phyloP scores from a whole-genome alignment of 2,329 filamentous ascomycete species.

The Aspergillus novoparasiticus region DNA sequence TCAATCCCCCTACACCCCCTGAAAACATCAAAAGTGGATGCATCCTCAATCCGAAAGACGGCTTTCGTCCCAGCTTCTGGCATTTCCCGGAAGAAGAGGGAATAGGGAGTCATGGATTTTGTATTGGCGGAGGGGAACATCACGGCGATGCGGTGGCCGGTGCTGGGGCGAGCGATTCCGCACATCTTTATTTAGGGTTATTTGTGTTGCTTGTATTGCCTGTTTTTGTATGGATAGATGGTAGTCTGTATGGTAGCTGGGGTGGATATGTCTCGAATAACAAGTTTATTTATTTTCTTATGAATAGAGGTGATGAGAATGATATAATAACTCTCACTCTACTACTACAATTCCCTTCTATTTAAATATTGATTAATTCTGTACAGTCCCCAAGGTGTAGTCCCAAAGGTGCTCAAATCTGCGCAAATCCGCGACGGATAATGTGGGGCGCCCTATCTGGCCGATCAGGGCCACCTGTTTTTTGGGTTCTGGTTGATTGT shows the following conservation, averaged over 20 bases:
- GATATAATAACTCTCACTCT: background rate
- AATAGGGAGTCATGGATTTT: constrained; percentile 27
- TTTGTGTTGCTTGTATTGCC: too few species aligned
- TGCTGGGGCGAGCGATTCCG: constrained; percentile 52
- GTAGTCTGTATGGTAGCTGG: background rate
- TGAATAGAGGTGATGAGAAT: too few species aligned
- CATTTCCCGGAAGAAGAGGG: constrained; percentile 33
- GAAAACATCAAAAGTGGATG: constrained; percentile 23
- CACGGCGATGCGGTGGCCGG: constrained; percentile 38
- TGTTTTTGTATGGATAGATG: too few species aligned
- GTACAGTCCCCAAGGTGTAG: constrained; percentile 14
- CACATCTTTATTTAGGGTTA: constrained; percentile 37
- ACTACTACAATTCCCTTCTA: background rate
- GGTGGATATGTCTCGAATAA: background rate
- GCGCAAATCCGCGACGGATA: constrained; percentile 17
- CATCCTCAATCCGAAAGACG: constrained; percentile 31
- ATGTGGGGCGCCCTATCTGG: background rate
- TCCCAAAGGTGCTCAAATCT: constrained; percentile 26
- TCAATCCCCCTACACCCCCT: constrained; percentile 24
- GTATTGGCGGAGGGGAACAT: constrained; percentile 30
- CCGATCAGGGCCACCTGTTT: background rate
- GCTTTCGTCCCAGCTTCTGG: constrained; percentile 21
- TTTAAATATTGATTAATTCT: background rate
- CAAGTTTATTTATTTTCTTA: too few species aligned
- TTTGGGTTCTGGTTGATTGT: background rate